Percentiles rank a stretch among this genome's conserved stretches.
Conservation (phyloP, 2,329 filamentous ascomycete species). For the Talaromyces sp. region DNA sequence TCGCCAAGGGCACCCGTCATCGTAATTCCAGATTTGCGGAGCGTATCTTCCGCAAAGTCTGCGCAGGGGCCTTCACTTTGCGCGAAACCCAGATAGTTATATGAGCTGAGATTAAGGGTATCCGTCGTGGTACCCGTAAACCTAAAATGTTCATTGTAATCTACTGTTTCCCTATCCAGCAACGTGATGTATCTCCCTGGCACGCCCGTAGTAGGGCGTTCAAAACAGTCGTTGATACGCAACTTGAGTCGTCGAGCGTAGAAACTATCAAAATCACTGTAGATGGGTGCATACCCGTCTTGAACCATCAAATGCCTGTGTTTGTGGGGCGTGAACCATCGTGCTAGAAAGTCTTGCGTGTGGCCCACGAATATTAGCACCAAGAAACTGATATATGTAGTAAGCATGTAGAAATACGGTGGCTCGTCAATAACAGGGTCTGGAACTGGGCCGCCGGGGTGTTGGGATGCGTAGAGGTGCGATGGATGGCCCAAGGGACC, state of each 20-base stretch:
- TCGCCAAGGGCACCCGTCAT: slow-evolving; percentile 75
- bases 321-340: slow-evolving; percentile 77
- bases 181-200: slow-evolving; percentile 88
- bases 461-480: slow-evolving; percentile 82
- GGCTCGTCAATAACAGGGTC: slow-evolving; percentile 86
- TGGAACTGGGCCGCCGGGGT: slow-evolving; percentile 70
- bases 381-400: slow-evolving; percentile 94
- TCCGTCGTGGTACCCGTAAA: slow-evolving; percentile 83
- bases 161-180: slow-evolving; percentile 79
- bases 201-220: slow-evolving; percentile 82
- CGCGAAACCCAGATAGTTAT: slow-evolving; percentile 96
- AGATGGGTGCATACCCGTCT: slow-evolving; percentile 87
- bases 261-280: slow-evolving; percentile 97
- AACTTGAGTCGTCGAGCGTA: slow-evolving; percentile 87
- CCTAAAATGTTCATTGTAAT: slow-evolving; percentile 75
- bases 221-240: slow-evolving; percentile 92
- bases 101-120: slow-evolving; percentile 95
- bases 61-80: slow-evolving; percentile 94
- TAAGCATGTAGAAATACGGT: slow-evolving; percentile 88
- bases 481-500: slow-evolving; percentile 72
- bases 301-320: slow-evolving; percentile 75
- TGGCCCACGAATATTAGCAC: slow-evolving; percentile 90
- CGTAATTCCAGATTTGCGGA: slow-evolving; percentile 77
- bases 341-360: slow-evolving; percentile 90
- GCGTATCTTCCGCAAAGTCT: slow-evolving; percentile 78